A percentile compares a stretch with the other conserved stretches of the same genome.
Evolutionary conservation across 371 early-diverging fungal species (phyloP).

Genomic region (Actinomortierella wolfii): DNA sequence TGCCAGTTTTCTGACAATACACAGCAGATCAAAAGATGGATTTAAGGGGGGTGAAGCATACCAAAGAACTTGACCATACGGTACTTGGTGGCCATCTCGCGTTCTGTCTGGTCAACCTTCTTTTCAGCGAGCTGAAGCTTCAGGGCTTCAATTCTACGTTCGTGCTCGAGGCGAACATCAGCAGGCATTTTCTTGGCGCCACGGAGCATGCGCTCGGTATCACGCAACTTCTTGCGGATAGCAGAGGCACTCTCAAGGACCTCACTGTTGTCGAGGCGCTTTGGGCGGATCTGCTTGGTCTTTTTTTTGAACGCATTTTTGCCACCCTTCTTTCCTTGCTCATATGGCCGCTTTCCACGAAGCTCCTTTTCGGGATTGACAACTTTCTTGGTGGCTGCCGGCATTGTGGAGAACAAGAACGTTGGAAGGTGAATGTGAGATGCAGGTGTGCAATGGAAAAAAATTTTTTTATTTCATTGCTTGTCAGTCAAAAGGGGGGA

Average conservation of each 20-base stretch:
- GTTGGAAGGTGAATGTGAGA: background rate
- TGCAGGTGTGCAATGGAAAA: too few relatives aligned
- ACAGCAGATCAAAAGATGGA: too few relatives aligned
- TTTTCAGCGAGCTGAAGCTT: conserved; percentile 43
- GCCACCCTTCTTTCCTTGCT: conserved; percentile 10
- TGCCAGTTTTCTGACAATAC: too few relatives aligned
- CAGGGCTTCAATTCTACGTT: conserved; percentile 37
- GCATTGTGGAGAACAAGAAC: conserved; percentile 13
- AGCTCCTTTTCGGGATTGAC: conserved; percentile 46
- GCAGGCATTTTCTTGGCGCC: conserved; percentile 42
- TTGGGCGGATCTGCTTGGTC: conserved; percentile 33
- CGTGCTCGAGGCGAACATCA: conserved; percentile 28
- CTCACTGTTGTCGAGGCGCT: conserved; percentile 26
- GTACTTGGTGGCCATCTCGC: conserved; percentile 42
- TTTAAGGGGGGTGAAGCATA: conserved; percentile 13
- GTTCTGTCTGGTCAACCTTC: conserved; percentile 41
- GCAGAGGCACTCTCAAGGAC: conserved; percentile 31
- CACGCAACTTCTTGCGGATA: conserved; percentile 42
- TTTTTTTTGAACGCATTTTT: conserved; percentile 16
- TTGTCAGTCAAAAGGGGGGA: too few relatives aligned
- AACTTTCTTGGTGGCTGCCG: conserved; percentile 27
- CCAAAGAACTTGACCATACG: conserved; percentile 46
- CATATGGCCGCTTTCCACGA: conserved; percentile 39
- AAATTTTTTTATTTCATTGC: too few relatives aligned
- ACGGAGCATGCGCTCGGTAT: conserved; percentile 35